phyloP scores from a whole-genome alignment of 208 protist genomes.

The Kentomonas sorsogonicus region DNA sequence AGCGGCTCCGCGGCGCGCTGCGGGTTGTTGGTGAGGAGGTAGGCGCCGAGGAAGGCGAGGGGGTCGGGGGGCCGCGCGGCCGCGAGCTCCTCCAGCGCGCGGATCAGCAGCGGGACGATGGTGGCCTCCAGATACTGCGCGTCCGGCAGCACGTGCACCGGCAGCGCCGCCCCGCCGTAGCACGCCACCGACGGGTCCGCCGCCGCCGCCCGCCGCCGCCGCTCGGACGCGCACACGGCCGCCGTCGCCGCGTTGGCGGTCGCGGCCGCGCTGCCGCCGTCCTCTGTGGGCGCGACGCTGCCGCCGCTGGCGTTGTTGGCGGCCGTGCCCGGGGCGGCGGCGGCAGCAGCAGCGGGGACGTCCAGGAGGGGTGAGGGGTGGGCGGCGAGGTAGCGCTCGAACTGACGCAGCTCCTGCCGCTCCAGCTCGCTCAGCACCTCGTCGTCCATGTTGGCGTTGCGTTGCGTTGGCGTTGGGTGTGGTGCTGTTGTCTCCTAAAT shows the following conservation, averaged over 20 bases:
- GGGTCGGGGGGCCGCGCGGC: constrained; percentile 59
- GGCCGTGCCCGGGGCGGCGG: neutral
- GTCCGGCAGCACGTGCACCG: constrained; percentile 67
- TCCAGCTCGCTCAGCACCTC: too few species aligned
- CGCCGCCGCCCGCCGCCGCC: constrained; percentile 10
- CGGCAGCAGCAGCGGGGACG: too few species aligned
- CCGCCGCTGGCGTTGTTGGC: neutral
- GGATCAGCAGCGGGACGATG: constrained; percentile 70
- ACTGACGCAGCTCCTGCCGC: too few species aligned
- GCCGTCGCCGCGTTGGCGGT: too few species aligned
- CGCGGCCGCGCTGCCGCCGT: neutral
- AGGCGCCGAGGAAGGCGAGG: constrained; percentile 78
- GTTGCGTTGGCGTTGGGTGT: too few species aligned
- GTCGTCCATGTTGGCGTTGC: too few species aligned
- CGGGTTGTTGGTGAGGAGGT: constrained; percentile 80
- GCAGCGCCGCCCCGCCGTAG: constrained; percentile 20
- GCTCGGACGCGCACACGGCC: too few species aligned
- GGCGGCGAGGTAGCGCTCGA: too few species aligned
- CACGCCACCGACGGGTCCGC: too few species aligned
- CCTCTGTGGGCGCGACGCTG: too few species aligned
- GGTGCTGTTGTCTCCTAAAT: too few species aligned
- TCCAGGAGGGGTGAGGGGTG: too few species aligned
- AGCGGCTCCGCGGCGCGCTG: constrained; percentile 28
- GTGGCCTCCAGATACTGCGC: constrained; percentile 74
- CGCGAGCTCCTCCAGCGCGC: constrained; percentile 70